Conservation (phyloP, 2,329 filamentous ascomycete genomes). For the Aspergillus ochraceoroseus region DNA sequence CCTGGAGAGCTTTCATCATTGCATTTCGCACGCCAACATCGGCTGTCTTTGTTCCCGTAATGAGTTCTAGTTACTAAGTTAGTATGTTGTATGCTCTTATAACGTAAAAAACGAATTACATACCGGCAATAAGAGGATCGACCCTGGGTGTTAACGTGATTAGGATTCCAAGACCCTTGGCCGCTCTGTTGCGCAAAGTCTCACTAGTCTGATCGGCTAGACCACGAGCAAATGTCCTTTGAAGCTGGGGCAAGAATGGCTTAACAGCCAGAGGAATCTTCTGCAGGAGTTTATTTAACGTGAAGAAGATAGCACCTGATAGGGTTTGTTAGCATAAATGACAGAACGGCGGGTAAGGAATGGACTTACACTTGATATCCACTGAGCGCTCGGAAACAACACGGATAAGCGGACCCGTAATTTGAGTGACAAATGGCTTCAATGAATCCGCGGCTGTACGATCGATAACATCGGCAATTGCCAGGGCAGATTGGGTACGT, state of each 20-base stretch:
- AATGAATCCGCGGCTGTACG: conserved; percentile 80
- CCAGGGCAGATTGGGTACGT: conserved; percentile 82
- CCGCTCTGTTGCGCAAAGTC: conserved; percentile 76
- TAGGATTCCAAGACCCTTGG: conserved; percentile 87
- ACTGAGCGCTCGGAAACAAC: conserved; percentile 94
- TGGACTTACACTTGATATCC: conserved; percentile 67
- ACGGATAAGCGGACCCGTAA: conserved; percentile 94
- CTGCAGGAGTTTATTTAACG: conserved; percentile 88
- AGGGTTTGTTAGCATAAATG: conserved; percentile 20
- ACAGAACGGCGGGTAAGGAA: neutral
- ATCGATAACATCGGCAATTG: conserved; percentile 93
- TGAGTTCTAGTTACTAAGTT: conserved; percentile 61
- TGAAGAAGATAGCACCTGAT: conserved; percentile 76
- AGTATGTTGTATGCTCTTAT: conserved; percentile 3
- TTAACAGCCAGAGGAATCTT: conserved; percentile 96
- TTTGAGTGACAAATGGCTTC: conserved; percentile 93
- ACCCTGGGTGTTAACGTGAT: conserved; percentile 95
- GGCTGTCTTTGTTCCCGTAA: conserved; percentile 87
- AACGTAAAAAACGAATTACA: conserved; percentile 9
- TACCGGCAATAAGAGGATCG: conserved; percentile 75
- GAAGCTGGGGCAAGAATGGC: conserved; percentile 92
- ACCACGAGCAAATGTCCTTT: conserved; percentile 94
- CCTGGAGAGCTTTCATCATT: conserved; percentile 94
- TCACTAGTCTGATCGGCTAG: conserved; percentile 91
- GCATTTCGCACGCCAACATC: conserved; percentile 85